Evolutionary conservation across 768 basidiomycete species (phyloP).

Genomic region (Rhizopogon vinicolor): DNA sequence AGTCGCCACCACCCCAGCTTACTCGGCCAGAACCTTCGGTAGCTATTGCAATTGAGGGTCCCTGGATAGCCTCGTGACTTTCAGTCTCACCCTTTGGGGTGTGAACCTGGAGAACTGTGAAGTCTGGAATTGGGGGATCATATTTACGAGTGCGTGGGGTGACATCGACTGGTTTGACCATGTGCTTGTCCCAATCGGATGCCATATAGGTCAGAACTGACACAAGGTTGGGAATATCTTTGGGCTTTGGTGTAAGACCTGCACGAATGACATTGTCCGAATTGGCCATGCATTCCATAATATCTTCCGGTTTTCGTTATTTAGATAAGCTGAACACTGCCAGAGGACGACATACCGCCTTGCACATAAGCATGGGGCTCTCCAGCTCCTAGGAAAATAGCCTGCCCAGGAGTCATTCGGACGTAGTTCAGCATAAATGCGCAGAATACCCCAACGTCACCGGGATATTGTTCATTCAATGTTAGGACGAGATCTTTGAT

Average conservation of each 20-base stretch:
- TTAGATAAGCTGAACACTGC: not conserved
- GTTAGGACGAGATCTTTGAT: constrained; percentile 59
- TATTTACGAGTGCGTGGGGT: constrained; percentile 52
- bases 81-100: constrained; percentile 43
- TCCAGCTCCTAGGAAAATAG: constrained; percentile 92
- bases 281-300: constrained; percentile 99
- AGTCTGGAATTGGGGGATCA: constrained; percentile 91
- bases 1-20: constrained; percentile 37
- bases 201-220: constrained; percentile 82
- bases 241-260: constrained; percentile 93
- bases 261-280: constrained; percentile 99
- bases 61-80: constrained; percentile 59
- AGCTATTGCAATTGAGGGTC: constrained; percentile 82
- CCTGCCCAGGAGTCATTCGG: constrained; percentile 73
- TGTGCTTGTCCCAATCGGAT: constrained; percentile 61
- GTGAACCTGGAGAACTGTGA: constrained; percentile 71
- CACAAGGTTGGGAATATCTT: constrained; percentile 90
- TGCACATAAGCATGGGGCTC: constrained; percentile 96
- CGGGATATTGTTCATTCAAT: constrained; percentile 75
- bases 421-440: constrained; percentile 87
- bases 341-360: constrained; percentile 57
- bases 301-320: constrained; percentile 50
- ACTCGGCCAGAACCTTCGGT: constrained; percentile 64
- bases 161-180: constrained; percentile 46
- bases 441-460: constrained; percentile 92